Conservation (phyloP, 192 early-diverging fungal genomes). For the Rhizophlyctis rosea region DNA sequence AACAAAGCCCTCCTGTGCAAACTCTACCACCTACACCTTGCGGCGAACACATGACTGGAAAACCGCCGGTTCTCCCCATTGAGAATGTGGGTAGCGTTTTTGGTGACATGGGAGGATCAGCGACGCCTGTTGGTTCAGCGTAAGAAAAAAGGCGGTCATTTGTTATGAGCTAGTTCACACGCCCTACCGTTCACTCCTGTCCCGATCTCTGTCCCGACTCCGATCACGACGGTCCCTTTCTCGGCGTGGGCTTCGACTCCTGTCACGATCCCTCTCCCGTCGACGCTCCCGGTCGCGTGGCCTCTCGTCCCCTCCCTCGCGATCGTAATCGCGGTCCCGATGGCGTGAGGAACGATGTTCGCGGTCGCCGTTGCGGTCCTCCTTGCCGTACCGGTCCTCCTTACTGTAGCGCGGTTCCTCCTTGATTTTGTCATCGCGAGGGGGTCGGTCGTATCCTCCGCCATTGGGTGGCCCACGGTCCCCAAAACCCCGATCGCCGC, state of each 20-base stretch:
- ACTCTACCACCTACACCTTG: too few relatives aligned
- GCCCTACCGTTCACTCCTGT: background rate
- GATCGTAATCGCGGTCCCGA: constrained; percentile 17
- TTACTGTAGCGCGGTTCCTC: background rate
- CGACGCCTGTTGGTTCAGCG: too few relatives aligned
- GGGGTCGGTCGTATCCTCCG: constrained; percentile 8
- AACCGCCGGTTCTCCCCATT: too few relatives aligned
- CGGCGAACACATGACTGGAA: too few relatives aligned
- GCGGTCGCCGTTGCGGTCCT: constrained; percentile 26
- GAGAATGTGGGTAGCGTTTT: too few relatives aligned
- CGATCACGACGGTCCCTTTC: background rate
- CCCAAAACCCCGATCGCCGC: constrained; percentile 45
- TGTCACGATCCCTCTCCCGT: constrained; percentile 16
- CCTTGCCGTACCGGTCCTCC: background rate
- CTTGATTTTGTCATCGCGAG: background rate
- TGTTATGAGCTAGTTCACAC: background rate
- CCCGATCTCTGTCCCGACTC: background rate
- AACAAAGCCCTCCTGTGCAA: too few relatives aligned
- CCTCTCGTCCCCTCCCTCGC: constrained; percentile 10
- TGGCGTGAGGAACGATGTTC: constrained; percentile 31
- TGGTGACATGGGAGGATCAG: too few relatives aligned
- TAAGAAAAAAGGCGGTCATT: background rate
- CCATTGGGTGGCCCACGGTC: constrained; percentile 17
- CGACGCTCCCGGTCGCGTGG: constrained; percentile 8
- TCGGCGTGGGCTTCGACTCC: constrained; percentile 2